Percentiles rank a stretch among this genome's conserved stretches.
These are phyloP conservation scores for Diplodia intermedia DNA, from an alignment of 2,329 filamentous ascomycete genomes.

Conservation along the genomic window DNA sequence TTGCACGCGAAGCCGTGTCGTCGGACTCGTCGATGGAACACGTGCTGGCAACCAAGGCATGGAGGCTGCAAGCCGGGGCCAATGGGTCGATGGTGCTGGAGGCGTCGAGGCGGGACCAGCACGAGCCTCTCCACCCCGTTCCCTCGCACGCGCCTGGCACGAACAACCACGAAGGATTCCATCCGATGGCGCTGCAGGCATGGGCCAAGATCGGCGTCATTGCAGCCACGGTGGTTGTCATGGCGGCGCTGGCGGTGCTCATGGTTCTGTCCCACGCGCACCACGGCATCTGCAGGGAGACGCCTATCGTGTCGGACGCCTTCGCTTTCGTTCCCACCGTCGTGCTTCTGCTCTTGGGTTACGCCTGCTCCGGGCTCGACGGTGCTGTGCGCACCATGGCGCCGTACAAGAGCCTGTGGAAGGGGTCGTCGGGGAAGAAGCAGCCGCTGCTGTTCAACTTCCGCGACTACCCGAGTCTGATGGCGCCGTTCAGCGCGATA, in stretches of 20 bases:
- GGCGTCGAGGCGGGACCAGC: background rate
- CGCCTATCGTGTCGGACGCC: background rate
- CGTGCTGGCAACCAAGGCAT: background rate
- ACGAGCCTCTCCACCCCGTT: background rate
- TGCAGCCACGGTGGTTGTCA: background rate
- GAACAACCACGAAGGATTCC: slow-evolving; percentile 14
- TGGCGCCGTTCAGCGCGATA: background rate
- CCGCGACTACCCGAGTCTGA: slow-evolving; percentile 9
- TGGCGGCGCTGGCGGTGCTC: slow-evolving; percentile 16
- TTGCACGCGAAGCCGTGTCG: slow-evolving; percentile 5
- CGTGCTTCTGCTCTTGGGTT: slow-evolving; percentile 20
- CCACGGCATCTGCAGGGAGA: slow-evolving; percentile 15
- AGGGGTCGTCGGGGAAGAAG: background rate
- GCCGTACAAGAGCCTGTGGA: slow-evolving; percentile 27
- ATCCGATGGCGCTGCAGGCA: slow-evolving; percentile 3
- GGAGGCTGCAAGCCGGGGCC: slow-evolving; percentile 8
- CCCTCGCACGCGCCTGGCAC: slow-evolving; percentile 2
- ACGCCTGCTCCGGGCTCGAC: slow-evolving; percentile 17
- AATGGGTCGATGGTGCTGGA: slow-evolving; percentile 18
- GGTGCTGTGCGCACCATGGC: slow-evolving; percentile 16
- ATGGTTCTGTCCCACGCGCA: background rate
- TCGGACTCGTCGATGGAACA: slow-evolving; percentile 6
- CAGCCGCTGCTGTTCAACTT: slow-evolving; percentile 25
- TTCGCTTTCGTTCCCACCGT: slow-evolving; percentile 22
- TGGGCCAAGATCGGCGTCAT: slow-evolving; percentile 25